Conservation (phyloP, 1,139 yeast species). For the Lodderomyces parapsilosis region DNA sequence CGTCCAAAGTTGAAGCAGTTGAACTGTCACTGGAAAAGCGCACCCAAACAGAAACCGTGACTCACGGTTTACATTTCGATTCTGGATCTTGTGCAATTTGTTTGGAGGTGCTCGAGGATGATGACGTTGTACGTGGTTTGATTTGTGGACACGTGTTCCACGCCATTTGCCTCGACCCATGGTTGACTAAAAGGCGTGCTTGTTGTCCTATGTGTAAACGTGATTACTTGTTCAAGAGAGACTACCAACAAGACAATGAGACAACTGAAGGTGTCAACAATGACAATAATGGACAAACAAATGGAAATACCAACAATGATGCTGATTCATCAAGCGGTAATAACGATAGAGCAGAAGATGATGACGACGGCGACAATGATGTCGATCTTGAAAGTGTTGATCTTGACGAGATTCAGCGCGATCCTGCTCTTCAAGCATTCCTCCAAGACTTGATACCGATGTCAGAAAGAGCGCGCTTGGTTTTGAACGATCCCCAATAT, state of each 20-base stretch:
- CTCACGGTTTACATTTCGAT: constrained; percentile 49
- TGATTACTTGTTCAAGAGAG: constrained; percentile 52
- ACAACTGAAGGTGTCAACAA: constrained; percentile 1
- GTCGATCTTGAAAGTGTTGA: constrained; percentile 33
- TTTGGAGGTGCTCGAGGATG: constrained; percentile 61
- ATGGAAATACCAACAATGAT: constrained; percentile 10
- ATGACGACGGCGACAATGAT: constrained; percentile 17
- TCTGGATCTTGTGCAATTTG: constrained; percentile 85
- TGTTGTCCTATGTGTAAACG: constrained; percentile 86
- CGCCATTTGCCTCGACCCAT: constrained; percentile 75
- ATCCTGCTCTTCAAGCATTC: constrained; percentile 39
- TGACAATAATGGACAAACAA: constrained; percentile 6
- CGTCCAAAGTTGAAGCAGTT: background rate
- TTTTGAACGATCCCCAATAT: constrained; percentile 29
- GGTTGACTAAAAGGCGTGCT: constrained; percentile 74
- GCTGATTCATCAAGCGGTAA: constrained; percentile 18
- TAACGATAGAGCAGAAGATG: constrained; percentile 10
- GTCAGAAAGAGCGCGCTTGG: constrained; percentile 37
- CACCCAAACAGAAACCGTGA: background rate
- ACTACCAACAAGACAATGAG: constrained; percentile 8
- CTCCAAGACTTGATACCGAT: constrained; percentile 42
- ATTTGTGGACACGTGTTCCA: constrained; percentile 87
- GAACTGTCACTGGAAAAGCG: background rate
- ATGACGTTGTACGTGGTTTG: constrained; percentile 67
- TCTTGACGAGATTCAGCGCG: constrained; percentile 39